These are phyloP conservation scores for Lactarius hengduanensis DNA, from an alignment of 768 basidiomycete genomes.

Conservation along the genomic window DNA sequence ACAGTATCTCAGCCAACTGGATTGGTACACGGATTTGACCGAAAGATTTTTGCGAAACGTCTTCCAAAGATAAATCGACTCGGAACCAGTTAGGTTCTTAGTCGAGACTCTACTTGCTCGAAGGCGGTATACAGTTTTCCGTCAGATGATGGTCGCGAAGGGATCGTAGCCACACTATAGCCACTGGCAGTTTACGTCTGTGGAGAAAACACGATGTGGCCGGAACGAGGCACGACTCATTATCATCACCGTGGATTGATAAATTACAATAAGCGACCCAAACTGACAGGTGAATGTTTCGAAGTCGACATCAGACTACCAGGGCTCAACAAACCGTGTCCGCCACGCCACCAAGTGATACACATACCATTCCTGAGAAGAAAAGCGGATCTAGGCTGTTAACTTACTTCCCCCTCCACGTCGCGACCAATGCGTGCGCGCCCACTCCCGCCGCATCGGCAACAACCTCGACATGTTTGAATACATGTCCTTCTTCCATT, in stretches of 20 bases:
- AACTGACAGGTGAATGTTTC: neutral
- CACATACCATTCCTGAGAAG: neutral
- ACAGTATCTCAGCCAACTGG: neutral
- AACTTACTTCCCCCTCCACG: constrained; percentile 18
- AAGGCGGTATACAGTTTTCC: neutral
- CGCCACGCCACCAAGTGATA: too few relatives aligned
- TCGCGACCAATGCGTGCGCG: constrained; percentile 52
- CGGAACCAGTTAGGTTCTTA: too few relatives aligned
- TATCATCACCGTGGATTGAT: neutral
- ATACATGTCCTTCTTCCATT: constrained; percentile 54
- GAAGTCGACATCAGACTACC: neutral
- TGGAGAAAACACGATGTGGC: neutral
- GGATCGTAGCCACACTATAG: neutral
- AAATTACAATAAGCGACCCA: neutral
- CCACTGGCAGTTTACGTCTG: neutral
- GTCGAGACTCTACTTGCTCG: too few relatives aligned
- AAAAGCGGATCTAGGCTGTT: neutral
- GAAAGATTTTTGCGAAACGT: neutral
- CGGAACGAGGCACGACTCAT: neutral
- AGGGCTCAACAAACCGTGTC: neutral
- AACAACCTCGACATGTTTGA: constrained; percentile 64
- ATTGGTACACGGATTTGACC: too few relatives aligned
- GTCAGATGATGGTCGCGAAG: neutral
- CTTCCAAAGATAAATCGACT: neutral
- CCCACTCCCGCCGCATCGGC: constrained; percentile 68